These are phyloP conservation scores for Pachysandra terminalis DNA, from an alignment of 164 flowering plant genomes.

Conservation along the genomic window DNA sequence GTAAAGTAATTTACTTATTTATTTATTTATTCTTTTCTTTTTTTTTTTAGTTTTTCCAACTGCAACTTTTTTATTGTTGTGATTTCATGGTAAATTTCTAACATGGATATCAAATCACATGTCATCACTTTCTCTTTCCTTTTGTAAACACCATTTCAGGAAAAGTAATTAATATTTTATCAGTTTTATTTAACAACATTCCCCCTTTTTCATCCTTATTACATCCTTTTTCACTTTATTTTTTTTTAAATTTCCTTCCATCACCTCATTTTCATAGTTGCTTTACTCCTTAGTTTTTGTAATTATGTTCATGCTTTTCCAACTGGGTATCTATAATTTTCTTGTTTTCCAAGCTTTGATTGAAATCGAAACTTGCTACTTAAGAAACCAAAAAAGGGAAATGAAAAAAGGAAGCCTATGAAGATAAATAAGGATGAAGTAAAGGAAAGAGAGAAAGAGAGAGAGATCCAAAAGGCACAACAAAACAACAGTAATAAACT, in stretches of 20 bases:
- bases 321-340: neutral
- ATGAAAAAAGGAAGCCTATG: slow-evolving; percentile 9
- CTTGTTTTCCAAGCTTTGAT: neutral
- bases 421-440: neutral
- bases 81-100: slow-evolving; percentile 4
- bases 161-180: slow-evolving; percentile 10
- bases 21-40: neutral
- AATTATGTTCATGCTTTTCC: neutral
- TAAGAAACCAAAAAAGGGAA: slow-evolving; percentile 9
- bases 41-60: no score
- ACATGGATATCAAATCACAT: neutral
- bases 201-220: neutral
- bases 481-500: slow-evolving; percentile 20
- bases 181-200: neutral
- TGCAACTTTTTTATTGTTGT: no score
- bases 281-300: neutral
- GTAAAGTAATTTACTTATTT: neutral
- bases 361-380: slow-evolving; percentile 5
- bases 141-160: neutral
- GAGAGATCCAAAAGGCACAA: no score
- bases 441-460: no score
- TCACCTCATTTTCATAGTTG: slow-evolving; percentile 3
- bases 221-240: neutral
- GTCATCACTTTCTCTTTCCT: slow-evolving; percentile 11
- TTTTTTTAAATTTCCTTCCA: no score